A percentile compares a stretch with the other conserved stretches of the same genome.
Conservation (phyloP, 2,329 filamentous ascomycete species). For the Simplicillium aogashimaense region DNA sequence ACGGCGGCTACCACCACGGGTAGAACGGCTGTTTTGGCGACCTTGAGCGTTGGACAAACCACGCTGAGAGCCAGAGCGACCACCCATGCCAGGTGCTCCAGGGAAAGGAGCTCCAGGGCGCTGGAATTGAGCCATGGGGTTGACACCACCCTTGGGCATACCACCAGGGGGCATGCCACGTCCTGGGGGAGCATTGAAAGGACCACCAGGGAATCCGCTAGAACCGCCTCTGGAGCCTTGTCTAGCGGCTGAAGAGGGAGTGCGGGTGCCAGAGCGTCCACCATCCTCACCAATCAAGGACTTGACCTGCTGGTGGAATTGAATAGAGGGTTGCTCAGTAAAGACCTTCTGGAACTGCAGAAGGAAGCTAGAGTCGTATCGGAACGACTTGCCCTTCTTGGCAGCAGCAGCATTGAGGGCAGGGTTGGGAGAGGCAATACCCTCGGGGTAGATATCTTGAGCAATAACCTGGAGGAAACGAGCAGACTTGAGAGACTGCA, state of each 20-base stretch:
- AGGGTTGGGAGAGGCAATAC: slow-evolving; percentile 83
- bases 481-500: slow-evolving; percentile 86
- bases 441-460: slow-evolving; percentile 70
- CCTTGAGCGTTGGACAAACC: slow-evolving; percentile 60
- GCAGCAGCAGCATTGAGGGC: slow-evolving; percentile 73
- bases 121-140: slow-evolving; percentile 27
- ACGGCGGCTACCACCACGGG: slow-evolving; percentile 55
- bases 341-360: slow-evolving; percentile 95
- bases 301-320: slow-evolving; percentile 89
- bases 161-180: slow-evolving; percentile 62
- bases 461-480: slow-evolving; percentile 76
- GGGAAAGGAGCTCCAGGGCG: slow-evolving; percentile 50
- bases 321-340: slow-evolving; percentile 88
- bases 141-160: slow-evolving; percentile 49
- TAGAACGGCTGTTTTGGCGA: slow-evolving; percentile 53
- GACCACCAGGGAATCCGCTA: slow-evolving; percentile 54
- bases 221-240: slow-evolving; percentile 42
- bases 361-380: slow-evolving; percentile 92
- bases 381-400: slow-evolving; percentile 75
- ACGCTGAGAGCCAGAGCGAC: slow-evolving; percentile 52
- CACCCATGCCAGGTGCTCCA: slow-evolving; percentile 45
- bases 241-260: slow-evolving; percentile 46
- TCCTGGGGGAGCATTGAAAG: slow-evolving; percentile 43
- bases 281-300: slow-evolving; percentile 72
- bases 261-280: slow-evolving; percentile 47